Evolutionary conservation across 2,329 filamentous ascomycete species (phyloP).

Genomic region (Elsinoe ampelina): DNA sequence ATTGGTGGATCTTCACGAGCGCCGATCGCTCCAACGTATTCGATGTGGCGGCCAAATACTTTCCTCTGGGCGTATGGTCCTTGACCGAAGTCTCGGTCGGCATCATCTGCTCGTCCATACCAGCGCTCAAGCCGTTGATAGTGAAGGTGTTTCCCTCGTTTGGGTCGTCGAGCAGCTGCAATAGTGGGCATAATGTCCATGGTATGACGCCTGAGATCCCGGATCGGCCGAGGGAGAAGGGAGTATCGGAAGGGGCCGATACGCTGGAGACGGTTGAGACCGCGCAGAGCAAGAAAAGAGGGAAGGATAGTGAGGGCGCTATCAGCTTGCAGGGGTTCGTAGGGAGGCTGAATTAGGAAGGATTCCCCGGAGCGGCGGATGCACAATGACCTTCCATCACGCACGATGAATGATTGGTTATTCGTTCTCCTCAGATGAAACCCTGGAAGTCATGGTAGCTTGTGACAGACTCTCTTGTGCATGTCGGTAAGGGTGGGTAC

Average conservation of each 20-base stretch:
- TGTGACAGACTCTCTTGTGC: too few species aligned
- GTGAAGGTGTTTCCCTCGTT: conserved; percentile 26
- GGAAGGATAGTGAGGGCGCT: background rate
- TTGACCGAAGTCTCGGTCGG: too few species aligned
- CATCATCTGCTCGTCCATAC: conserved; percentile 36
- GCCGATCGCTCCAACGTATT: too few species aligned
- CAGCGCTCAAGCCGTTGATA: conserved; percentile 36
- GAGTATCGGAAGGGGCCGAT: background rate
- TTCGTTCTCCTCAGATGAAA: too few species aligned
- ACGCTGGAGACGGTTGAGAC: conserved; percentile 1
- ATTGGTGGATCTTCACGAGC: conserved; percentile 21
- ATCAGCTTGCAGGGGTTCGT: background rate
- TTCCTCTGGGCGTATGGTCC: too few species aligned
- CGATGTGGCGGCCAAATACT: too few species aligned
- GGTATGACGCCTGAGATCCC: conserved; percentile 6
- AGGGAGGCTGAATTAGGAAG: too few species aligned
- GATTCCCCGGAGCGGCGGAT: too few species aligned
- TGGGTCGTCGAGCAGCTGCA: background rate
- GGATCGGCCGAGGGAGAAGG: background rate
- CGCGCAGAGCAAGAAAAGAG: background rate
- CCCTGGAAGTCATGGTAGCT: too few species aligned
- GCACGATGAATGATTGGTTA: too few species aligned
- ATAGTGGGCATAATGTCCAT: background rate
- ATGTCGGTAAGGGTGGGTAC: too few species aligned
- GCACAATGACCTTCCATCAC: too few species aligned